Evolutionary conservation across 805 yeast species (phyloP), one percentile per base, ranked within the genome.

Genomic region (Wickerhamiella alocasiicola): DNA sequence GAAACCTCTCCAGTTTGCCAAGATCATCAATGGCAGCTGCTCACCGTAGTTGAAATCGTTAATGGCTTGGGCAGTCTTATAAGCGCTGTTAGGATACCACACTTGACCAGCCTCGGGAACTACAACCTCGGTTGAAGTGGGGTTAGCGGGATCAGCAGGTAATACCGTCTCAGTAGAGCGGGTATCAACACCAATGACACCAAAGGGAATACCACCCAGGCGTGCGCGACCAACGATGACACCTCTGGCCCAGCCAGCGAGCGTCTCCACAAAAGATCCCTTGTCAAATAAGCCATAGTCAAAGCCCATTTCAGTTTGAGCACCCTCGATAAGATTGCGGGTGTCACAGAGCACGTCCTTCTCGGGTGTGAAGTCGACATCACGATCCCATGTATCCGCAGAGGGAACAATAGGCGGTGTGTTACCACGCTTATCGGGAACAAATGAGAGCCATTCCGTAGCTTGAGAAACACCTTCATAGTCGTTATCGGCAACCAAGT

Each of bases 1-100:
- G 77, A 91, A 91, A 57, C 99, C 99, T 77, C 99, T 82, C 99
- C 99, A 91, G 74, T 91, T 91, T 45, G 98, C 98, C 53, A 91
- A 68, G 51, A 91, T 84, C 94, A 91, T 82, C 63, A 91, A 71
- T 49, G 99, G 99, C 57, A 91, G 72, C 64, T 87, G 88, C 65
- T 91, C 99, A 71, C 99, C 99, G 59, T 84, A 68, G 71, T 91
- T 91, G 76, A 91, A 91, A 61, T 91, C 98, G 50, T 79, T 80
- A 55, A 91, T 88, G 17, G 98, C 97, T 68, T 91, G 98, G 3
- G 99, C 94, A 33, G 99, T 91, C 76, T 91, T 91, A 74, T 81
- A 91, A 15, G 99, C 98, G 47, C 95, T 81, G 69, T 91, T 91
- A 54, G 99, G 99, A 68, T 87, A 83, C 99, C 99, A 91, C 51